phyloP scores from a whole-genome alignment of 306 rosid species.

The Myrica gale region DNA sequence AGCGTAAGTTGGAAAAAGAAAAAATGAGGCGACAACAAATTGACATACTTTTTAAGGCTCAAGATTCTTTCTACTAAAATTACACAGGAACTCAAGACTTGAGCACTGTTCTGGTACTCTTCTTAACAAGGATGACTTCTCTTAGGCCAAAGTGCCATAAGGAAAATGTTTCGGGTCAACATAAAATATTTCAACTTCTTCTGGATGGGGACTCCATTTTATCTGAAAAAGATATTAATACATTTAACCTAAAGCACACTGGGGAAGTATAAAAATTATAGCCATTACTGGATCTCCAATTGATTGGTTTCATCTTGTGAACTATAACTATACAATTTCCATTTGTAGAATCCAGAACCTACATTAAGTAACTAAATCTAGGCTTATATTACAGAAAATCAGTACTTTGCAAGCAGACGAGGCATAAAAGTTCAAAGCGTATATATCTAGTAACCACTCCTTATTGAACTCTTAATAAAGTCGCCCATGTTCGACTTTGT shows the following conservation, averaged over 20 bases:
- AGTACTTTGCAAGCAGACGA: not conserved
- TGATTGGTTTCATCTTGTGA: not conserved
- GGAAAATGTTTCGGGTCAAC: not conserved
- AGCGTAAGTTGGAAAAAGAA: not conserved
- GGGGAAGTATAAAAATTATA: not conserved
- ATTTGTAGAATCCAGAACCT: not conserved
- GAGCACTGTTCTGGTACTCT: not conserved
- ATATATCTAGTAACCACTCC: not conserved
- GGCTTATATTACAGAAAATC: not conserved
- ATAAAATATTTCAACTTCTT: not conserved
- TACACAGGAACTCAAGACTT: not conserved
- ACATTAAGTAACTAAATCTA: not conserved
- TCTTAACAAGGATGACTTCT: not conserved
- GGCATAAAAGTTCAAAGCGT: not conserved
- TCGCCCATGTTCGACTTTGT: not conserved
- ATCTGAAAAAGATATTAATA: no score
- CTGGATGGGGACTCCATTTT: no score
- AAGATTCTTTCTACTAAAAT: no score
- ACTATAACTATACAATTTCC: not conserved
- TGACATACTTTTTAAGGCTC: not conserved
- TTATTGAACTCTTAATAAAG: no score
- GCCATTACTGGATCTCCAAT: not conserved
- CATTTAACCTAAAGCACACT: not conserved
- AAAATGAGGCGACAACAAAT: no score
- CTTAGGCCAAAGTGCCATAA: not conserved